Conservation (phyloP, 371 early-diverging fungal genomes). For the Circinella umbellata region DNA sequence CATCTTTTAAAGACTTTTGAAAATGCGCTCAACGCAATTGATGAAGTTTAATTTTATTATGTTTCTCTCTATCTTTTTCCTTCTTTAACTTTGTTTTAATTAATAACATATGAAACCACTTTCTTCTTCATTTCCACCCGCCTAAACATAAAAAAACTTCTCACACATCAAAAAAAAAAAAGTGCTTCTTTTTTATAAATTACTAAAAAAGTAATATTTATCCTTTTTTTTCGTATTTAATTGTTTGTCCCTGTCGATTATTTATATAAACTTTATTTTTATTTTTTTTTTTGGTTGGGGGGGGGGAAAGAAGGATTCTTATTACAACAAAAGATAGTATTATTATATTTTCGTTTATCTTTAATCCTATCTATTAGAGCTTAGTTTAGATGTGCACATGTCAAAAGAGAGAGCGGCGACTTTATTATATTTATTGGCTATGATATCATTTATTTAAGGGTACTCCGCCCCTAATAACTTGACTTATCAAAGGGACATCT, state of each 20-base stretch:
- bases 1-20: constrained; percentile 68
- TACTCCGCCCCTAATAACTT: neutral
- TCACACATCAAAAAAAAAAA: no score
- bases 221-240: no score
- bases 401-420: constrained; percentile 3
- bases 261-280: neutral
- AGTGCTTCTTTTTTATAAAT: no score
- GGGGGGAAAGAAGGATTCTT: no score
- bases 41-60: constrained; percentile 11
- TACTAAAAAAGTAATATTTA: no score
- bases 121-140: no score
- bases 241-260: neutral
- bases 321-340: no score
- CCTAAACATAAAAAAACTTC: no score
- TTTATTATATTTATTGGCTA: neutral
- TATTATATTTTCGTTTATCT: no score
- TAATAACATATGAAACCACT: neutral
- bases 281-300: neutral
- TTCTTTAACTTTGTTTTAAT: neutral
- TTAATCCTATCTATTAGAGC: neutral
- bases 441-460: neutral
- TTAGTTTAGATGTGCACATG: neutral
- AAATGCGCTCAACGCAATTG: constrained; percentile 73
- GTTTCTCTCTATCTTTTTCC: neutral
- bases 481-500: constrained; percentile 1